Evolutionary conservation across 306 rosid genomes (phyloP).

Genomic region (Geum urbanum): DNA sequence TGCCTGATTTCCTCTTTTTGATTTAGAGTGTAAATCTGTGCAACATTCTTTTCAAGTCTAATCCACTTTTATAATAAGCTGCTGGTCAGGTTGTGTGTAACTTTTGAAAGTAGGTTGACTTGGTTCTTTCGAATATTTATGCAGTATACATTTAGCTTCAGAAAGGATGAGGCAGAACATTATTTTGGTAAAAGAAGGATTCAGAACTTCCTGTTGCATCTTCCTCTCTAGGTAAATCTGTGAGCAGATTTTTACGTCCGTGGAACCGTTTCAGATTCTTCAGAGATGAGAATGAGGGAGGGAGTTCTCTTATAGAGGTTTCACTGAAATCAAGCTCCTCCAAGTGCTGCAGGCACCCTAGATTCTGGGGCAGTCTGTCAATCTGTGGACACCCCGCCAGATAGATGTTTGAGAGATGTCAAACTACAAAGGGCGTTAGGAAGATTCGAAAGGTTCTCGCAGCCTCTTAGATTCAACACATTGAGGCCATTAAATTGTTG

Average conservation of each 20-base stretch:
- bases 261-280: neutral
- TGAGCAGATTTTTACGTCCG: neutral
- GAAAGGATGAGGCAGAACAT: too few relatives aligned
- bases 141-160: too few relatives aligned
- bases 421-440: neutral
- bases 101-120: too few relatives aligned
- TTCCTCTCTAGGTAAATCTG: too few relatives aligned
- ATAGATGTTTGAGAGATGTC: neutral
- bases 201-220: too few relatives aligned
- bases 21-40: too few relatives aligned
- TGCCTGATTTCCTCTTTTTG: too few relatives aligned
- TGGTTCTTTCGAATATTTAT: too few relatives aligned
- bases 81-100: too few relatives aligned
- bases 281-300: neutral
- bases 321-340: conserved; percentile 17
- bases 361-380: conserved; percentile 2
- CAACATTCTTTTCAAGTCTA: too few relatives aligned
- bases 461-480: neutral
- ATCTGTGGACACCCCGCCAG: neutral
- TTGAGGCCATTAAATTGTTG: neutral
- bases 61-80: too few relatives aligned
- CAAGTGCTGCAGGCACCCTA: conserved; percentile 10
- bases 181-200: too few relatives aligned
- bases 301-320: conserved; percentile 7
- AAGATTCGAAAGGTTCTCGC: neutral